phyloP scores from a whole-genome alignment of 2,329 filamentous ascomycete genomes.

The Colletotrichum sp. region DNA sequence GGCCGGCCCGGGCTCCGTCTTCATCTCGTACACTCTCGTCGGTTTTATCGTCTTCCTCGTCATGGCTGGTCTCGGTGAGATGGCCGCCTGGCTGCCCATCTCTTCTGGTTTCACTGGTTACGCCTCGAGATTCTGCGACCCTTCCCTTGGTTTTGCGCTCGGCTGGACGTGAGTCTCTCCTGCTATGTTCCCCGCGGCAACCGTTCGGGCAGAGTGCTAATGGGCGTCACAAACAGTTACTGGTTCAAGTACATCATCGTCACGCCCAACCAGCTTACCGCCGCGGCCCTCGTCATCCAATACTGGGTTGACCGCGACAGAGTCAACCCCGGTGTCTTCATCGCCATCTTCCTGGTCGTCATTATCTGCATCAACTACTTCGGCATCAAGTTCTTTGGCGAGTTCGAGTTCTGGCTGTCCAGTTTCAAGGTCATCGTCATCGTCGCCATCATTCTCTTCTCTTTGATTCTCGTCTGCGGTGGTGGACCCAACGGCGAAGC shows the following conservation, averaged over 20 bases:
- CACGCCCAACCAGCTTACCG: slow-evolving; percentile 85
- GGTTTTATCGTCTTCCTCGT: slow-evolving; percentile 79
- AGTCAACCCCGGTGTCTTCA: slow-evolving; percentile 81
- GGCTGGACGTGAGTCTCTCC: slow-evolving; percentile 66
- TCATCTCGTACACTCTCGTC: slow-evolving; percentile 74
- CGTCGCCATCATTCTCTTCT: slow-evolving; percentile 68
- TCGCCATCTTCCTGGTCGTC: slow-evolving; percentile 70
- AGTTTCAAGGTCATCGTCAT: slow-evolving; percentile 75
- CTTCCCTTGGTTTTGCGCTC: slow-evolving; percentile 79
- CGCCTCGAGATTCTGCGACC: slow-evolving; percentile 79
- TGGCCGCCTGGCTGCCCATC: slow-evolving; percentile 83
- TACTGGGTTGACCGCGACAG: slow-evolving; percentile 72
- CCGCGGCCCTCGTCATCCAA: slow-evolving; percentile 78
- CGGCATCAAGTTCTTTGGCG: slow-evolving; percentile 71
- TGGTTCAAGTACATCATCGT: slow-evolving; percentile 86
- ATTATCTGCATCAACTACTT: slow-evolving; percentile 74
- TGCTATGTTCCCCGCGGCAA: background rate
- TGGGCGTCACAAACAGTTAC: slow-evolving; percentile 66
- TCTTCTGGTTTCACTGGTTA: slow-evolving; percentile 83
- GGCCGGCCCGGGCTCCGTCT: slow-evolving; percentile 67
- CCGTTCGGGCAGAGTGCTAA: slow-evolving; percentile 54
- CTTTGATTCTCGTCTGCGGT: slow-evolving; percentile 67
- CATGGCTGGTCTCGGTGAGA: slow-evolving; percentile 83
- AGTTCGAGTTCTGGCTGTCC: slow-evolving; percentile 67
- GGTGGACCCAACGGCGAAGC: slow-evolving; percentile 68